Evolutionary conservation across 2,329 filamentous ascomycete species (phyloP), one percentile per base, ranked within the genome.

Genomic region (Calcarisporium arbuscula): DNA sequence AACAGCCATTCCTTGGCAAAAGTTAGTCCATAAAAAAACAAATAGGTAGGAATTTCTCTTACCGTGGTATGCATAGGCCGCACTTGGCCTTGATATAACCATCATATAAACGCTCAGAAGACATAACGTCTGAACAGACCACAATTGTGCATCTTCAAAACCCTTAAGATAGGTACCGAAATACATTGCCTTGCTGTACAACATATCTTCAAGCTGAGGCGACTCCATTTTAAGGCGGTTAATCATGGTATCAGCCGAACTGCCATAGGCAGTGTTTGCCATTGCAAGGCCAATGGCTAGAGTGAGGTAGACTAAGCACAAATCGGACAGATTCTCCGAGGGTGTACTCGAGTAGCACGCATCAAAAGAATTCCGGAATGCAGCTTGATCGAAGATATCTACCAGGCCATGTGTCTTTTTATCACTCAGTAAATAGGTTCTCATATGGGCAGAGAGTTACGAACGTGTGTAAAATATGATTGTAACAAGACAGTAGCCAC

Each of bases 21-120:
- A 39, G 35, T 49, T 20, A 50, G 45, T 29, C 16, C 31, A 22
- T 9, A 17, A 23, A 20, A n/a, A 8, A 19, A 6, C 5, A 19
- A 19, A 3, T 10, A 18, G n/a, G 1, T 4, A 5, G 3, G 30
- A 11, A 28, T 14, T 28, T 23, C 12, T 4, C 61, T 54, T 57
- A 70, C 79, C 77, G 30, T 74, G 65, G 39, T 80, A 76, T 12
- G 68, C 66, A 54, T 78, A 80, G 1, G 80, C 74, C 5, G 74
- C 70, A 44, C 82, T 82, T 12, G 75, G 64, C 51, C 73, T 78
- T 1, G 76, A 77, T 11, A 76, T 66, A 3, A 70, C 65, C 12
- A 83, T 56, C 68, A 73, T 76, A 47, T 81, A 84, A 3, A 81
- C 54, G 0, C 77, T 67, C 71, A 82, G 81, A 22, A 84, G 56